Evolutionary conservation across 345 rosid species (phyloP), one percentile per base, ranked within the genome.

Genomic region (Rhodamnia argentea): DNA sequence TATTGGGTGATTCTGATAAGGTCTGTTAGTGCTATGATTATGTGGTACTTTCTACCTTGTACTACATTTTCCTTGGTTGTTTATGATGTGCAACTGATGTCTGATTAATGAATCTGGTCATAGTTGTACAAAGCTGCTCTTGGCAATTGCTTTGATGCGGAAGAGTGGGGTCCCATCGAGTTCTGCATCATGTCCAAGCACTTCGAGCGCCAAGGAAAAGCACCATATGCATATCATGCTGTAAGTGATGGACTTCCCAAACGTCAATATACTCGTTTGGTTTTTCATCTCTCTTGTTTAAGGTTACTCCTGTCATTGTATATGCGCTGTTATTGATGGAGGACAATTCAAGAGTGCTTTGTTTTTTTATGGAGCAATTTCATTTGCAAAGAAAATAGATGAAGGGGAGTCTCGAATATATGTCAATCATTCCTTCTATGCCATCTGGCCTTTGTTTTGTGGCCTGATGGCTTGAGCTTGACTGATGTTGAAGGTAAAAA

Each of bases 181-280:
- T 96, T 86, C 91, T 89, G 91, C 90, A 92, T 95, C 88, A 94
- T 95, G 96, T 91, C 93, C 86, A 96, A 95, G 88, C 99, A 96
- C 89, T 96, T 96, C 47, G 98, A 95, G 57, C 99, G 97, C 47
- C 99, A 96, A 89, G 99, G 94, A 52, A 95, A 96, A 86, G 92
- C 96, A 2, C 98, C 99, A 3, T 96, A 96, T 84, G 96, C 98
- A 10, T 96, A 96, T 88, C 98, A 96, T 87, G 90, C 98, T 0
- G 99, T 95, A 90, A 92, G 96, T 89, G n/a, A n/a, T 51, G 51
- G 83, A 5, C 32, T 51, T 47, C 83, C 7, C 56, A 78, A 52
- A 51, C 54, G 78, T 70, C 6, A 0, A 24, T 83, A 26, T 56
- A 59, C 26, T 51, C 27, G 3, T 37, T 83, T 29, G 62, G 29